Conservation (phyloP, 306 rosid genomes). For the Cicer cuneatum region DNA sequence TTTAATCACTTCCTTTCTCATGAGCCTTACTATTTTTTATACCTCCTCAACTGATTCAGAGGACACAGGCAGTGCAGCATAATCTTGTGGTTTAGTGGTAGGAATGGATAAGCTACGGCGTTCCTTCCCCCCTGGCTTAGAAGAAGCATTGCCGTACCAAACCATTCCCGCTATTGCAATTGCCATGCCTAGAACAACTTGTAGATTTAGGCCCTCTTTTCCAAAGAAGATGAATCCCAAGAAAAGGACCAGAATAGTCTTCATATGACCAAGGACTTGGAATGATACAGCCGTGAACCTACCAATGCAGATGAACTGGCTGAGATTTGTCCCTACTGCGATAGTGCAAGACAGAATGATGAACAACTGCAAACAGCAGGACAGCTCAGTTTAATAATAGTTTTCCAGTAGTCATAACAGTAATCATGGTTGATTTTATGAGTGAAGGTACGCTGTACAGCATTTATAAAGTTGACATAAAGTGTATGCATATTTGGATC, state of each 20-base stretch:
- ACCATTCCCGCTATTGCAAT: slow-evolving; percentile 79
- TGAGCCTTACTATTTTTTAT: slow-evolving; percentile 50
- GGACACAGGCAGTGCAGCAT: slow-evolving; percentile 56
- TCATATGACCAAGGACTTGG: slow-evolving; percentile 94
- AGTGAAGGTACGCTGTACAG: slow-evolving; percentile 40
- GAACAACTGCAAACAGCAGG: slow-evolving; percentile 68
- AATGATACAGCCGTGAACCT: slow-evolving; percentile 88
- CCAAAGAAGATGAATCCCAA: slow-evolving; percentile 89
- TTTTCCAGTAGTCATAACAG: slow-evolving; percentile 40
- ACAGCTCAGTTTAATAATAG: slow-evolving; percentile 46
- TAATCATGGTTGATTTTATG: slow-evolving; percentile 30
- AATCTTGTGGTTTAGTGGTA: slow-evolving; percentile 59
- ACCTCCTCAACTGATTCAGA: slow-evolving; percentile 67
- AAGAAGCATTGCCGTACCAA: slow-evolving; percentile 93
- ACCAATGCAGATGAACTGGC: slow-evolving; percentile 94
- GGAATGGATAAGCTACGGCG: slow-evolving; percentile 66
- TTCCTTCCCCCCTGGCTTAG: slow-evolving; percentile 89
- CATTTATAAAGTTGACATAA: slow-evolving; percentile 40
- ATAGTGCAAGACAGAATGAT: slow-evolving; percentile 81
- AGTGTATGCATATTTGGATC: slow-evolving; percentile 55
- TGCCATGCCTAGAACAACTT: slow-evolving; percentile 77
- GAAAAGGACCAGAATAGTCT: slow-evolving; percentile 79
- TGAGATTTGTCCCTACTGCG: slow-evolving; percentile 92
- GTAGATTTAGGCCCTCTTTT: slow-evolving; percentile 84
- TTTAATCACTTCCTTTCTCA: slow-evolving; percentile 33